A percentile compares a stretch with the other conserved stretches of the same genome.
These are phyloP conservation scores for Phytophthora syringae DNA, from an alignment of 352 stramenopile species.

Conservation along the genomic window DNA sequence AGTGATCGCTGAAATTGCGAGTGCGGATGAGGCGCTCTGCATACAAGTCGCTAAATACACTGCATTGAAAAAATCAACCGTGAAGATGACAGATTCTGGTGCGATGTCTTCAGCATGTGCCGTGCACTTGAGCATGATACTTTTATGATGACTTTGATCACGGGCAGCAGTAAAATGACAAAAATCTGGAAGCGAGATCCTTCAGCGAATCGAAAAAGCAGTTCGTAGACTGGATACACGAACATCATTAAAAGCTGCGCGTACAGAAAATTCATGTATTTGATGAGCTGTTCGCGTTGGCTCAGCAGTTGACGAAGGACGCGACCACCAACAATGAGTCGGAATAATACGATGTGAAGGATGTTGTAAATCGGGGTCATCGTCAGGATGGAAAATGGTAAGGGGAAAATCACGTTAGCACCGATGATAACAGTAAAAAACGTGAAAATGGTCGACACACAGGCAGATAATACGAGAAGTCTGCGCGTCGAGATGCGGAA, in stretches of 20 bases:
- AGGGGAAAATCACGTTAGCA: conserved; percentile 10
- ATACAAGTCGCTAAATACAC: conserved; percentile 32
- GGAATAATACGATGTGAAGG: conserved; percentile 21
- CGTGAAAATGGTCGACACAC: conserved; percentile 2
- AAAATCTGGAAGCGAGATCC: conserved; percentile 18
- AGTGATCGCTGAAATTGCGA: conserved; percentile 12
- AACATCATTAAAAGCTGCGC: conserved; percentile 22
- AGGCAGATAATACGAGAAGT: conserved; percentile 6
- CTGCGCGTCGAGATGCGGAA: conserved; percentile 5
- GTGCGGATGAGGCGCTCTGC: conserved; percentile 23
- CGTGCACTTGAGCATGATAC: conserved; percentile 20
- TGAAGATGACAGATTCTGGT: conserved; percentile 33
- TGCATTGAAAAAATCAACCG: conserved; percentile 37
- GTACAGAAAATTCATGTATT: conserved; percentile 23
- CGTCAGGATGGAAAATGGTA: conserved; percentile 14
- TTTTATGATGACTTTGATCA: conserved; percentile 42
- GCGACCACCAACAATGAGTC: conserved; percentile 7
- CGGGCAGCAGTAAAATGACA: conserved; percentile 28
- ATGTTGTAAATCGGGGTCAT: conserved; percentile 30
- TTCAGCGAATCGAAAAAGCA: conserved; percentile 13
- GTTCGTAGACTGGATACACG: conserved; percentile 29
- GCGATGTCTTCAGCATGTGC: conserved; percentile 25
- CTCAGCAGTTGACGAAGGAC: conserved; percentile 2
- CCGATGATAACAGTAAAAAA: conserved; percentile 6
- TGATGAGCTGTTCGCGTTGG: conserved; percentile 7